These are phyloP conservation scores for Phytophthora agathidicida DNA, from an alignment of 352 stramenopile species.

Conservation along the genomic window DNA sequence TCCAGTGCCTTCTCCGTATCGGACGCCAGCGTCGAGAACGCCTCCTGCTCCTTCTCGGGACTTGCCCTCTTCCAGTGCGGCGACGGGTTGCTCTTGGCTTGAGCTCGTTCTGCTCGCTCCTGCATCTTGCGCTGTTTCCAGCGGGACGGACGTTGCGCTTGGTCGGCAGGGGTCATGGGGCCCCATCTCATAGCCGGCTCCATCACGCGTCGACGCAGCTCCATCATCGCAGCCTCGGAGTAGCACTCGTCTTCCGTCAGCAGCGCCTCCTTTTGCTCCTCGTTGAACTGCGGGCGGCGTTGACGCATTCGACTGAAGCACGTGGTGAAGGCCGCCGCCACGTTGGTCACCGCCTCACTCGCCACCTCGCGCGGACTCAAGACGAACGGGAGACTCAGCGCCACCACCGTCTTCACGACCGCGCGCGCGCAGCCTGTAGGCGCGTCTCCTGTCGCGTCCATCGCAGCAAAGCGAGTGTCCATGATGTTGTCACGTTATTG, in stretches of 20 bases:
- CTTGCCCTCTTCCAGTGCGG: constrained; percentile 19
- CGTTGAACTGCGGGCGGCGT: constrained; percentile 65
- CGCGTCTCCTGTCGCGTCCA: constrained; percentile 28
- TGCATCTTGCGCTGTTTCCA: constrained; percentile 54
- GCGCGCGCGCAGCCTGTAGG: constrained; percentile 25
- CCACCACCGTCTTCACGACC: constrained; percentile 32
- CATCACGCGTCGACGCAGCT: constrained; percentile 73
- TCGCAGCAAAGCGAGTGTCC: constrained; percentile 41
- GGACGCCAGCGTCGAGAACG: constrained; percentile 39
- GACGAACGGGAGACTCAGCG: constrained; percentile 33
- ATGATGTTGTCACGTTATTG: constrained; percentile 8
- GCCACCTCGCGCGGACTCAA: constrained; percentile 39
- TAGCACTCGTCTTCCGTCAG: constrained; percentile 57
- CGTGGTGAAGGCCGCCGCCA: constrained; percentile 27
- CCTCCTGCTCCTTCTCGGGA: constrained; percentile 27
- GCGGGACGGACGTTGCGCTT: constrained; percentile 34
- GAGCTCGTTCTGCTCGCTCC: constrained; percentile 36
- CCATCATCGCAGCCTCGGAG: constrained; percentile 66
- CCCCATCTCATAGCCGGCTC: constrained; percentile 31
- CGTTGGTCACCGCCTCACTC: constrained; percentile 32
- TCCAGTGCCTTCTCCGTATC: constrained; percentile 61
- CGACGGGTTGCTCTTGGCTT: constrained; percentile 19
- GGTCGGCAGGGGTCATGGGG: constrained; percentile 28
- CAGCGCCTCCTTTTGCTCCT: constrained; percentile 74
- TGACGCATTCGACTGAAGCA: constrained; percentile 59